phyloP scores from a whole-genome alignment of 1,139 yeast species.

The Yamadazyma conglobata region DNA sequence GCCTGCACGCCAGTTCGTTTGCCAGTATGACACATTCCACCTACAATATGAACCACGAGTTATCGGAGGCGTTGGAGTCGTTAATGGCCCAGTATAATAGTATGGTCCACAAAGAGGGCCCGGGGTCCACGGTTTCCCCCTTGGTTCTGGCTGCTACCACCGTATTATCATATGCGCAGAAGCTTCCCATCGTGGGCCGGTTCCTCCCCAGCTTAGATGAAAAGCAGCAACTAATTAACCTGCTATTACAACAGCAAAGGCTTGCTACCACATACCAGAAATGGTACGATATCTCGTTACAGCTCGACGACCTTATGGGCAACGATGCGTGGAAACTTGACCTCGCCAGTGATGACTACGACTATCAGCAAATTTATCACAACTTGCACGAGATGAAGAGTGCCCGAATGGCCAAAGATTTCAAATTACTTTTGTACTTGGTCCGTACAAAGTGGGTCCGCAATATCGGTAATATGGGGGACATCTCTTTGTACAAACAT shows the following conservation, averaged over 20 bases:
- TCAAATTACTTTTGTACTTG: slow-evolving; percentile 59
- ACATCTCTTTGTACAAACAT: slow-evolving; percentile 70
- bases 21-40: slow-evolving; percentile 1
- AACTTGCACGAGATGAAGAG: slow-evolving; percentile 56
- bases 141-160: slow-evolving; percentile 1
- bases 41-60: slow-evolving; percentile 8
- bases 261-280: slow-evolving; percentile 62
- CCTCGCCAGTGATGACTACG: slow-evolving; percentile 64
- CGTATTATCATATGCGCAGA: slow-evolving; percentile 15
- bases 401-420: slow-evolving; percentile 59
- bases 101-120: slow-evolving; percentile 3
- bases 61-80: slow-evolving; percentile 14
- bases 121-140: neutral
- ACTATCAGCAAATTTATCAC: slow-evolving; percentile 55
- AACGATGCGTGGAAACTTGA: slow-evolving; percentile 69
- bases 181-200: slow-evolving; percentile 27
- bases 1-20: too few relatives aligned
- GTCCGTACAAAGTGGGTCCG: slow-evolving; percentile 84
- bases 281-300: slow-evolving; percentile 64
- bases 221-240: slow-evolving; percentile 23
- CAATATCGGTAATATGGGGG: slow-evolving; percentile 86
- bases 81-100: slow-evolving; percentile 13
- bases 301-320: slow-evolving; percentile 62
- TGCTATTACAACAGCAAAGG: slow-evolving; percentile 47
- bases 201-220: slow-evolving; percentile 27